These are phyloP conservation scores for Aspergillus egyptiacus DNA, from an alignment of 495 filamentous ascomycete species.

Conservation along the genomic window DNA sequence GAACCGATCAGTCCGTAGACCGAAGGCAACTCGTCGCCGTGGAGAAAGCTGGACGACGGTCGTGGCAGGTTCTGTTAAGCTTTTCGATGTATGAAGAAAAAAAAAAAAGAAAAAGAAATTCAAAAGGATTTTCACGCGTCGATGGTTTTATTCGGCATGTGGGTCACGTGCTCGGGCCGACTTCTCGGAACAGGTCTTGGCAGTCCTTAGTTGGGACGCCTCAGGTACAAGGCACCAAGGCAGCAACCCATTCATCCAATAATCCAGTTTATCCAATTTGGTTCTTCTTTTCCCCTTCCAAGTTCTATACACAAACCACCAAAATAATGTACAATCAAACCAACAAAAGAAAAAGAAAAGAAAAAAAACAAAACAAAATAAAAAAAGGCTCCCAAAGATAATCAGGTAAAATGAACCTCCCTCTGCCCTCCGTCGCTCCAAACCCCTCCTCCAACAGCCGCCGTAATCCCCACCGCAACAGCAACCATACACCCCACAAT, in stretches of 20 bases:
- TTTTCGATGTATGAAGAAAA: conserved; percentile 49
- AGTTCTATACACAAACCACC: too few species aligned
- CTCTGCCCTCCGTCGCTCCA: too few species aligned
- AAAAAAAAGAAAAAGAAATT: conserved; percentile 21
- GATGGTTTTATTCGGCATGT: conserved; percentile 31
- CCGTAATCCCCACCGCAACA: conserved; percentile 57
- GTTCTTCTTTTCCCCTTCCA: too few species aligned
- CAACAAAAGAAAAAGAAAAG: not conserved
- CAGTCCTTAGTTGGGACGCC: too few species aligned
- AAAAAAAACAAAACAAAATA: not conserved
- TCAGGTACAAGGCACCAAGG: not conserved
- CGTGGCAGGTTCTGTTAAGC: conserved; percentile 58
- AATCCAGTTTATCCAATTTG: not conserved
- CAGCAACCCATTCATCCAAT: not conserved
- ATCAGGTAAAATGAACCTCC: too few species aligned
- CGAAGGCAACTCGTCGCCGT: conserved; percentile 62
- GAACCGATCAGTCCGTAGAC: conserved; percentile 45
- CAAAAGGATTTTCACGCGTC: conserved; percentile 12
- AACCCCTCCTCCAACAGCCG: conserved; percentile 53
- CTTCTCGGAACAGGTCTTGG: conserved; percentile 2
- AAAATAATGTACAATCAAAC: not conserved
- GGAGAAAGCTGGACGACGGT: conserved; percentile 51
- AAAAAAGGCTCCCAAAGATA: not conserved
- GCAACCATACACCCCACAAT: conserved; percentile 55
- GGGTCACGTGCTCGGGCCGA: conserved; percentile 28